Conservation (phyloP, 2,329 filamentous ascomycete species). For the Cytospora piceicola region DNA sequence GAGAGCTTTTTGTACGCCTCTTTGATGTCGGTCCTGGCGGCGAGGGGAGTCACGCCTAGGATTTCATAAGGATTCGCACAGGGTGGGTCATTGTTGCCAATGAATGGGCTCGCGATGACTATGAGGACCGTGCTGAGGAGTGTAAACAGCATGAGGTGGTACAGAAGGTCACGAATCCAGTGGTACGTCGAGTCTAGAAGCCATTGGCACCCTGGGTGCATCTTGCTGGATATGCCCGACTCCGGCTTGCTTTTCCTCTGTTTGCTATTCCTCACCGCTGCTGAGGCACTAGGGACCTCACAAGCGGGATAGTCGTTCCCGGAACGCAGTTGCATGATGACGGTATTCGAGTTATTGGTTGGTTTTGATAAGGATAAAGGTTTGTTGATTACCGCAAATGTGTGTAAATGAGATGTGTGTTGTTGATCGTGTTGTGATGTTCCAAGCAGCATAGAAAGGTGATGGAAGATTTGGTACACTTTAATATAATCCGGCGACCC, state of each 20-base stretch:
- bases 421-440: too few relatives aligned
- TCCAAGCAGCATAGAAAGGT: too few relatives aligned
- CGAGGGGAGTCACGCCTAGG: background rate
- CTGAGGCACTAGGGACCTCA: background rate
- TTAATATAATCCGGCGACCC: too few relatives aligned
- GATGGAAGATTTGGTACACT: too few relatives aligned
- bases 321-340: background rate
- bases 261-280: background rate
- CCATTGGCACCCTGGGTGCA: background rate
- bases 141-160: background rate
- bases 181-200: background rate
- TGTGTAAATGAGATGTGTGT: background rate
- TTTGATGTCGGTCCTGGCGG: background rate
- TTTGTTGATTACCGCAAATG: background rate
- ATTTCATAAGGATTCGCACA: background rate
- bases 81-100: background rate
- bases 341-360: background rate
- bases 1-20: background rate
- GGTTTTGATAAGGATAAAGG: background rate
- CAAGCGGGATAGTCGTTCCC: background rate
- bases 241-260: background rate
- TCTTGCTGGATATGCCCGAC: background rate
- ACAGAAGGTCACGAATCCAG: background rate
- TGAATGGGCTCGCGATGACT: background rate
- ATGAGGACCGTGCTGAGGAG: background rate